Base-by-base conservation (phyloP, 345 rosid species). In the Hypericum perforatum region DNA sequence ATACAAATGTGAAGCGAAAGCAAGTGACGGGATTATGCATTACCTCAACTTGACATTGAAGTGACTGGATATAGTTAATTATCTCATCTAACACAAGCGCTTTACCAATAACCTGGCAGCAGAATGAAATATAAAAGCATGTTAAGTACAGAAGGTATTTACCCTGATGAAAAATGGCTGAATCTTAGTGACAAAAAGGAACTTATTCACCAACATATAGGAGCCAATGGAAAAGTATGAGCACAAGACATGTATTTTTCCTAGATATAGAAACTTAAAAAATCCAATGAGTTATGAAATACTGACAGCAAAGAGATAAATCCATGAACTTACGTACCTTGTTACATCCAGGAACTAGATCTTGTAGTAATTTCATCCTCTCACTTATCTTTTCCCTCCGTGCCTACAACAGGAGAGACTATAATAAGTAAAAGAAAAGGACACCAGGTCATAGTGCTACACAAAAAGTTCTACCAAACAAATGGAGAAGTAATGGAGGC, bases 311-410 rank as follows among this genome's bases (percentile, higher is more conserved):
- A 22, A 22, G 32, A 22, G 32, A 22, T 22, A 22, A 22, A 22
- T 1, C 32, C 32, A 22, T 22, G 32, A 22, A 6, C 3, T 45
- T 45, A 45, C 12, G 49, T 45, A 46, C 50, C 50, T 46, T 46
- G 14, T 46, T 46, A 14, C 50, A 46, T 6, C 50, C 50, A 14
- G 50, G 50, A 7, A 46, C 50, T 32, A 46, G 22, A 46, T 46
- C 50, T 32, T 46, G 50, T 6, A 46, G 50, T 46, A 46, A 13
- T 32, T 46, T 46, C 50, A 46, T 46, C 22, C 50, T 46, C 50
- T 46, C 50, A 12, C 50, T 46, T 46, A 46, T 46, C 50, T 46
- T 46, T 14, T 46, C 50, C 22, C 50, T 16, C 50, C 50, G 15
- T 0, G 50, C 50, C 50, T 46, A 32, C 22, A 12, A 13, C 7